Evolutionary conservation across 2,329 filamentous ascomycete species (phyloP).

Genomic region (Penicillium sp.): DNA sequence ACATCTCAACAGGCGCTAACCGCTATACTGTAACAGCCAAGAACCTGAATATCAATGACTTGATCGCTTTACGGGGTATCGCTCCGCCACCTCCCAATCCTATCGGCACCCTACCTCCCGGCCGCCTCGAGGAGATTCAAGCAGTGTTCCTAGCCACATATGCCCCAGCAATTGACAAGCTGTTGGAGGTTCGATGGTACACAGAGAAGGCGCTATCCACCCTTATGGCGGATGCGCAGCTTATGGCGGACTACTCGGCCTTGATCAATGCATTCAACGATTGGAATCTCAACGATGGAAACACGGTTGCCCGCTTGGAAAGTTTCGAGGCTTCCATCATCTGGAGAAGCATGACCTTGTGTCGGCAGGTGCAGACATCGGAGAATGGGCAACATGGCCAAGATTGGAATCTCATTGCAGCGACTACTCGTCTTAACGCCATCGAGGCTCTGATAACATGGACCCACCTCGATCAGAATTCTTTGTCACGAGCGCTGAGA

Average conservation of each 20-base stretch:
- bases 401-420: slow-evolving; percentile 65
- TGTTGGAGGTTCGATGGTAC: slow-evolving; percentile 87
- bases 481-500: slow-evolving; percentile 50
- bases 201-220: slow-evolving; percentile 57
- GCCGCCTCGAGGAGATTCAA: slow-evolving; percentile 67
- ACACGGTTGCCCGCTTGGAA: slow-evolving; percentile 45
- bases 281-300: slow-evolving; percentile 42
- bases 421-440: slow-evolving; percentile 71
- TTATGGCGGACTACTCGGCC: slow-evolving; percentile 69
- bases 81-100: slow-evolving; percentile 60
- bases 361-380: slow-evolving; percentile 47
- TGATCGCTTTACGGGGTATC: slow-evolving; percentile 66
- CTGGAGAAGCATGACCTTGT: slow-evolving; percentile 62
- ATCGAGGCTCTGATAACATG: slow-evolving; percentile 78
- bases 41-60: slow-evolving; percentile 73
- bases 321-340: slow-evolving; percentile 64
- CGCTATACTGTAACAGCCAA: slow-evolving; percentile 52
- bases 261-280: slow-evolving; percentile 59
- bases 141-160: slow-evolving; percentile 77
- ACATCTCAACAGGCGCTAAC: slow-evolving; percentile 44
- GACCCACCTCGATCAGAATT: slow-evolving; percentile 61
- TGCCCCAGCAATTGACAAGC: slow-evolving; percentile 70
- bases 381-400: slow-evolving; percentile 43
- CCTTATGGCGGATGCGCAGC: slow-evolving; percentile 58
- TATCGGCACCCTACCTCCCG: slow-evolving; percentile 50